These are phyloP conservation scores for Capronia epimyces DNA, from an alignment of 2,329 filamentous ascomycete genomes.

Conservation along the genomic window DNA sequence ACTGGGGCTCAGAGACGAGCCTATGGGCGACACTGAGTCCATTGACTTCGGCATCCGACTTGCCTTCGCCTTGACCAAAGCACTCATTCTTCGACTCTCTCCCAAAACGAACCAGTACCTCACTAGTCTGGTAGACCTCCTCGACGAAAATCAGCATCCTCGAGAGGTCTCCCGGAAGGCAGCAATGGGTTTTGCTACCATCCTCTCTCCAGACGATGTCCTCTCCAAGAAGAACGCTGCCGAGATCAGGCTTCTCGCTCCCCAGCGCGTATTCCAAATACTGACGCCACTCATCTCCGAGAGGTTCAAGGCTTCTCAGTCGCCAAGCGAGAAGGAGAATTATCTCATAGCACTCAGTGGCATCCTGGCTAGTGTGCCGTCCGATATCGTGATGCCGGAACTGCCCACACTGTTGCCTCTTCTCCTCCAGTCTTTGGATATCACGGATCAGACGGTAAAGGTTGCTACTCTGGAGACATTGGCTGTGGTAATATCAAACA, in stretches of 20 bases:
- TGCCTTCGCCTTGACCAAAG: conserved; percentile 58
- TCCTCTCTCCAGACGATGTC: conserved; percentile 57
- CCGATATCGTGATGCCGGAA: conserved; percentile 55
- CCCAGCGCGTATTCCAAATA: conserved; percentile 59
- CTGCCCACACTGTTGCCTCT: conserved; percentile 54
- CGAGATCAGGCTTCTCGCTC: conserved; percentile 56
- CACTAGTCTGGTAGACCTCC: conserved; percentile 43
- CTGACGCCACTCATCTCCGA: conserved; percentile 53
- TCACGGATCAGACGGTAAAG: conserved; percentile 49
- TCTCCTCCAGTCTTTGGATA: conserved; percentile 59
- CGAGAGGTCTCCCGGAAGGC: conserved; percentile 46
- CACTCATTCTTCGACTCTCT: conserved; percentile 52
- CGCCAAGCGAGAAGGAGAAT: conserved; percentile 48
- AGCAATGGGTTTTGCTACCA: conserved; percentile 54
- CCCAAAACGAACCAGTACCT: conserved; percentile 48
- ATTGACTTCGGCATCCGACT: conserved; percentile 45
- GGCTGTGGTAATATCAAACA: conserved; percentile 53
- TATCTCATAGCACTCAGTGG: conserved; percentile 60
- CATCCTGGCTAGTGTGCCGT: conserved; percentile 55
- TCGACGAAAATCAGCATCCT: conserved; percentile 39
- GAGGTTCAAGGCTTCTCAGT: conserved; percentile 45
- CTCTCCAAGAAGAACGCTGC: conserved; percentile 58
- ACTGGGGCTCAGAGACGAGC: conserved; percentile 12
- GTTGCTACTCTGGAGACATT: conserved; percentile 57
- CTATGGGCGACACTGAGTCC: conserved; percentile 30